Base-by-base conservation (phyloP, 768 basidiomycete genomes). In the Mycena chlorophos region DNA sequence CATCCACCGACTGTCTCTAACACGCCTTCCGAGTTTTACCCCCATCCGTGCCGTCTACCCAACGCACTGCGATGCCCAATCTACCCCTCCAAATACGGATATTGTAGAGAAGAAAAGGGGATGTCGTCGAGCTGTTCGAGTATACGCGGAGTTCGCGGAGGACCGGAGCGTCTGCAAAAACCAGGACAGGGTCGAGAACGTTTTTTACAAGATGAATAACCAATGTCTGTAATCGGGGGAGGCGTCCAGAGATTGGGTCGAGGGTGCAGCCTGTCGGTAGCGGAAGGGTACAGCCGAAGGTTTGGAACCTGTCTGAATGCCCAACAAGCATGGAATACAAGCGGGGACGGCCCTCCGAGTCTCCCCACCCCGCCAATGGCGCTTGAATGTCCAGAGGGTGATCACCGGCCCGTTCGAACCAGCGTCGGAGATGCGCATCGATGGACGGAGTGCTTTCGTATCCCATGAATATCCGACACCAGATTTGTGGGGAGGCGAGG, bases 401-500 rank as follows among this genome's bases (percentile, higher is more conserved):
- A 4, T 20, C 5, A 25, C 45, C 22, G 4, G 45, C 45, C 23
- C 45, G 45, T n/a, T 46, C 25, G 26, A 46, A 28, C 39, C 39
- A 40, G 6, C 5, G 8, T 19, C 45, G 45, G 6, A 25, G 5
- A 14, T 25, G 45, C 20, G 27, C 13, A 13, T 26, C 23, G 22
- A 26, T 28, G 4, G 6, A 10, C 12, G 45, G 45, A 19, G 26
- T 6, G 10, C 23, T 25, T 10, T 43, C 20, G 20, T n/a, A 10
- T 43, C 40, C 40, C 20, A 43, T 10, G 12, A 6, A 23, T 5
- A 46, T 46, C n/a, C 13, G 5, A 4, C 46, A 25, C 53, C 53
- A 55, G 8, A 55, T 23, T 34, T 49, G 26, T 17, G 53, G 43
- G 26, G 20, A 37, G 14, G 53, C 45, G 16, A 49, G 26, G 20